These are phyloP conservation scores for Saprolegnia parasitica DNA, from an alignment of 352 stramenopile genomes.

Conservation along the genomic window DNA sequence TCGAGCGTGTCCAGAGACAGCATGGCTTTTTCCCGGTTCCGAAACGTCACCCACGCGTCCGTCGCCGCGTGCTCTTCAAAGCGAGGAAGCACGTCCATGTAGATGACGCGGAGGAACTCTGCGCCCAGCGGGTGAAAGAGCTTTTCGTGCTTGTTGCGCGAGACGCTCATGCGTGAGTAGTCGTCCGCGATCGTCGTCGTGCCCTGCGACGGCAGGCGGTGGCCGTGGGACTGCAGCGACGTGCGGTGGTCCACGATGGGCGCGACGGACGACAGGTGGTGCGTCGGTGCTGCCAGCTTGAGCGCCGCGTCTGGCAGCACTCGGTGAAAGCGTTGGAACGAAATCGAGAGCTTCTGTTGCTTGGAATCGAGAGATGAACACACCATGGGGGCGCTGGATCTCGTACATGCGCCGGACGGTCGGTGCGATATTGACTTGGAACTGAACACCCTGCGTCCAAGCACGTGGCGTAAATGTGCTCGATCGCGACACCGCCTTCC, in stretches of 20 bases:
- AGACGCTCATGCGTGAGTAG: slow-evolving; percentile 10
- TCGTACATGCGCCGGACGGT: slow-evolving; percentile 20
- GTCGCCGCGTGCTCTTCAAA: slow-evolving; percentile 15
- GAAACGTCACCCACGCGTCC: slow-evolving; percentile 15
- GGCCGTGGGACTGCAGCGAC: background rate
- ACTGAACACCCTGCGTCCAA: background rate
- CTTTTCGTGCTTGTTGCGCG: slow-evolving; percentile 12
- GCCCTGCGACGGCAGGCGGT: background rate
- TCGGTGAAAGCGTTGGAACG: background rate
- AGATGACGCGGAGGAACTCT: slow-evolving; percentile 23
- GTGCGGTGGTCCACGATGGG: background rate
- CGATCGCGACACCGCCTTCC: background rate
- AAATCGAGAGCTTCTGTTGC: background rate
- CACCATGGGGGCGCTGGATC: slow-evolving; percentile 5
- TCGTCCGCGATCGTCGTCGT: background rate
- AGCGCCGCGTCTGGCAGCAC: background rate
- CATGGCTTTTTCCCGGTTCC: slow-evolving; percentile 29
- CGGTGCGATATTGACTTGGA: slow-evolving; percentile 7
- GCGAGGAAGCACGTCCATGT: slow-evolving; percentile 19
- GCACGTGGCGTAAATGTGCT: slow-evolving; percentile 15
- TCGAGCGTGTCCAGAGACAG: slow-evolving; percentile 19
- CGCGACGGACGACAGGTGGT: background rate
- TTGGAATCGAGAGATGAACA: background rate
- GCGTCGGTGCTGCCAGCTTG: background rate
- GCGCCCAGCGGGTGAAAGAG: slow-evolving; percentile 28